phyloP scores from a whole-genome alignment of 2,329 filamentous ascomycete species.

The Aureobasidium lini region DNA sequence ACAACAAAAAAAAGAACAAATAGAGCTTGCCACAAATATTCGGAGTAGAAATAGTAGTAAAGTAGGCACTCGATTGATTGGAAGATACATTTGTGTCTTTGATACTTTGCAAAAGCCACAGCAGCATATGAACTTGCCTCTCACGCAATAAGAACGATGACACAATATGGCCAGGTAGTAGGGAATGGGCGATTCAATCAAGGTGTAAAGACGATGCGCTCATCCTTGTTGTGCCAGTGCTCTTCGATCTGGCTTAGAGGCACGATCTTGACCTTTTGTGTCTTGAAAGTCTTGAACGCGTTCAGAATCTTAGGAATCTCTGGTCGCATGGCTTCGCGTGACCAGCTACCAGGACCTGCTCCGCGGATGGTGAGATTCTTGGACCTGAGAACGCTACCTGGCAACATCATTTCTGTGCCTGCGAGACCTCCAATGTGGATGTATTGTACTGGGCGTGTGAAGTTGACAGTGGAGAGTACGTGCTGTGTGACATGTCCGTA shows the following conservation, averaged over 20 bases:
- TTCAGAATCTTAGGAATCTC: conserved; percentile 21
- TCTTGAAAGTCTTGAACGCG: conserved; percentile 14
- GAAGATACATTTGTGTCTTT: no score
- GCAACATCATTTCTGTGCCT: conserved; percentile 30
- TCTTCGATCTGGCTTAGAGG: conserved; percentile 17
- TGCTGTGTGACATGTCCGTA: conserved; percentile 42
- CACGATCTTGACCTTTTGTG: conserved; percentile 20
- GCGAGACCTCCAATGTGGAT: conserved; percentile 46
- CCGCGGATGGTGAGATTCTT: conserved; percentile 40
- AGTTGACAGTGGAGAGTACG: conserved; percentile 36
- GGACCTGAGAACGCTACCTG: conserved; percentile 39
- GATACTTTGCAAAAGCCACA: no score
- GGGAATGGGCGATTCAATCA: neutral
- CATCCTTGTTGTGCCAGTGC: conserved; percentile 21
- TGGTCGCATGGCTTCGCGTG: conserved; percentile 18
- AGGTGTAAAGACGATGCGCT: conserved; percentile 20
- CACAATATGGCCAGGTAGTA: no score
- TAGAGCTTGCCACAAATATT: no score
- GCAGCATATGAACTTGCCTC: no score
- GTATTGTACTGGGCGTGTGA: conserved; percentile 40
- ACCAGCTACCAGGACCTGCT: conserved; percentile 24
- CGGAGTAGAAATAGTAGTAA: no score
- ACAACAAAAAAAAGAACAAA: no score
- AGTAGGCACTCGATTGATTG: no score
- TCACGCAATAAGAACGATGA: no score